These are phyloP conservation scores for Endocalyx cinctus DNA, from an alignment of 2,329 filamentous ascomycete species.

Conservation along the genomic window DNA sequence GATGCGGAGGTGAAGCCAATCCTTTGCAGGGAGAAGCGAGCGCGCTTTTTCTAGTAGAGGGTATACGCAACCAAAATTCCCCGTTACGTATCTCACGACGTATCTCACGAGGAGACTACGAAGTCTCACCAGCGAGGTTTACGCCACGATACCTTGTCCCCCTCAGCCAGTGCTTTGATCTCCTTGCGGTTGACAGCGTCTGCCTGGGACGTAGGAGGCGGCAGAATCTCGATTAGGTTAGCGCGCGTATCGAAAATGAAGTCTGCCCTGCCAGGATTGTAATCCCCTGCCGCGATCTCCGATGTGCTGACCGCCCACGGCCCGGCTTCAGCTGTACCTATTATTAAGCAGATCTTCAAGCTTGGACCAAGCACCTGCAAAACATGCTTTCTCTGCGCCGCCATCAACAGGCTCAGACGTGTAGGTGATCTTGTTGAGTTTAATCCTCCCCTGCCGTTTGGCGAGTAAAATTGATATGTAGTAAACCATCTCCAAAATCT, in stretches of 20 bases:
- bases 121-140: slow-evolving; percentile 36
- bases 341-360: slow-evolving; percentile 34
- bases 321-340: slow-evolving; percentile 40
- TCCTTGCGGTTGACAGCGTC: neutral
- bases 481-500: slow-evolving; percentile 30
- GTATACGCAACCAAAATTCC: slow-evolving; percentile 38
- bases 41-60: slow-evolving; percentile 23
- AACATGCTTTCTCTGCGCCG: slow-evolving; percentile 28
- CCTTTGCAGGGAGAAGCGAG: slow-evolving; percentile 17
- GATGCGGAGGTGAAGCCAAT: slow-evolving; percentile 24
- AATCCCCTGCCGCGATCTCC: slow-evolving; percentile 18
- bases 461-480: slow-evolving; percentile 27
- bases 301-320: slow-evolving; percentile 31
- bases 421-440: slow-evolving; percentile 37
- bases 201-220: slow-evolving; percentile 11
- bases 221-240: slow-evolving; percentile 33
- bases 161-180: slow-evolving; percentile 21
- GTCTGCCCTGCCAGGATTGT: slow-evolving; percentile 16
- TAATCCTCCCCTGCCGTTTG: slow-evolving; percentile 18
- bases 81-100: no score
- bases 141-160: slow-evolving; percentile 32
- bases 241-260: slow-evolving; percentile 35
- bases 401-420: slow-evolving; percentile 37
- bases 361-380: slow-evolving; percentile 20
- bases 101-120: slow-evolving; percentile 41